A percentile compares a stretch with the other conserved stretches of the same genome.
Conservation (phyloP, 202 grass and related monocot species). For the Eragrostis tef region DNA sequence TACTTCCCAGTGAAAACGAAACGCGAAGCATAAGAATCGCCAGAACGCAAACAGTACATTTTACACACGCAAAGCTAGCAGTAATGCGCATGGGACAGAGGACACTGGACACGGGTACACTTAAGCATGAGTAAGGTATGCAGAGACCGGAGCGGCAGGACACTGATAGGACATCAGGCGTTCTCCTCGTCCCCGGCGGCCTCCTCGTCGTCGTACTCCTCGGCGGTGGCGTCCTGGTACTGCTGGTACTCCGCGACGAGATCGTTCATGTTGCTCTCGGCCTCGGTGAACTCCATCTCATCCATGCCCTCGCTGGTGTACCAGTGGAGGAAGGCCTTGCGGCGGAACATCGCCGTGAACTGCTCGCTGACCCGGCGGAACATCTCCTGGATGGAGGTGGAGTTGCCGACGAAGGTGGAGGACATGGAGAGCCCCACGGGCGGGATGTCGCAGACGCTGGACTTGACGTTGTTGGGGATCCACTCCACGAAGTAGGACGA, state of each 20-base stretch:
- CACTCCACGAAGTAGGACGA: constrained; percentile 77
- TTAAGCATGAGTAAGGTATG: background rate
- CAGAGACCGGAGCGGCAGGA: too few species aligned
- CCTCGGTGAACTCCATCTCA: constrained; percentile 87
- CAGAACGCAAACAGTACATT: background rate
- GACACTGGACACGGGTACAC: background rate
- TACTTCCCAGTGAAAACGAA: background rate
- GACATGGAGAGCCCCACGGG: constrained; percentile 61
- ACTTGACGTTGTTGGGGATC: constrained; percentile 80
- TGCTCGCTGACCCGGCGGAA: constrained; percentile 77
- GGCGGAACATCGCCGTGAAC: constrained; percentile 78
- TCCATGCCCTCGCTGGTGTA: constrained; percentile 76
- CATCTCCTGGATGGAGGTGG: constrained; percentile 81
- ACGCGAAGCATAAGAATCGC: background rate
- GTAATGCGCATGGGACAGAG: too few species aligned
- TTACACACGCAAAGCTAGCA: constrained; percentile 11
- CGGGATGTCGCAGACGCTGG: constrained; percentile 77
- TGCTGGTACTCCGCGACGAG: constrained; percentile 85
- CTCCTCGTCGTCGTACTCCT: constrained; percentile 63
- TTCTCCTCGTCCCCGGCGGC: constrained; percentile 44
- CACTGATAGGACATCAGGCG: constrained; percentile 15
- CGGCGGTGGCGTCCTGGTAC: constrained; percentile 79
- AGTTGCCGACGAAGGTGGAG: constrained; percentile 72
- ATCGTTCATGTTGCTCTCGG: constrained; percentile 88
- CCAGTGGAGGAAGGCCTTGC: constrained; percentile 79